These are phyloP conservation scores for Dioszegia hungarica DNA, from an alignment of 768 basidiomycete species.

Conservation along the genomic window DNA sequence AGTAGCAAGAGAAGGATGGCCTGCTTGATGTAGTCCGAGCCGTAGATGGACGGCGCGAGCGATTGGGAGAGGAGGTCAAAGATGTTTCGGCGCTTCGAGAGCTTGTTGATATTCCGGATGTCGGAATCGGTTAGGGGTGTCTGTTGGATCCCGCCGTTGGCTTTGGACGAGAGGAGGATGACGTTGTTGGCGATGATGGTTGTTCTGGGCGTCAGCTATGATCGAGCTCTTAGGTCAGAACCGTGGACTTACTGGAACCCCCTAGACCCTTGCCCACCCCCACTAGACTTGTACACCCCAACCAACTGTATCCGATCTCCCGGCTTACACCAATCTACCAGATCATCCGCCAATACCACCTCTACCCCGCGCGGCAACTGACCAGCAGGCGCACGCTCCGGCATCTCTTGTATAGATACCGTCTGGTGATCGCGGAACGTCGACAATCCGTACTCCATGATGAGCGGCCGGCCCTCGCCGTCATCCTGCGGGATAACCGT, in stretches of 20 bases:
- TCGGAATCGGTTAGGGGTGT: conserved; percentile 86
- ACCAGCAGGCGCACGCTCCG: conserved; percentile 94
- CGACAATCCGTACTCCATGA: conserved; percentile 88
- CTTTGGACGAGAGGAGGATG: conserved; percentile 87
- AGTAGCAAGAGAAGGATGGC: conserved; percentile 88
- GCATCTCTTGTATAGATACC: conserved; percentile 99
- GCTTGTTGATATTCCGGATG: conserved; percentile 91
- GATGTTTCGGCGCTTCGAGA: conserved; percentile 78
- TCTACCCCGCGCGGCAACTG: conserved; percentile 95
- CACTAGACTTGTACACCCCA: conserved; percentile 87
- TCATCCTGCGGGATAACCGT: conserved; percentile 79
- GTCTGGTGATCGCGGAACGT: conserved; percentile 94
- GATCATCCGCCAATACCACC: conserved; percentile 89
- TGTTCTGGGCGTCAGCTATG: conserved; percentile 58
- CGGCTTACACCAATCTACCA: conserved; percentile 96
- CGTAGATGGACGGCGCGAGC: conserved; percentile 94
- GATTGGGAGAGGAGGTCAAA: conserved; percentile 87
- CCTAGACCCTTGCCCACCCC: conserved; percentile 73
- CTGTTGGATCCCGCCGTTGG: conserved; percentile 90
- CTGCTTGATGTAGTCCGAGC: conserved; percentile 91
- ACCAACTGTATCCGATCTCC: conserved; percentile 96
- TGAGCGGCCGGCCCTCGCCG: conserved; percentile 76
- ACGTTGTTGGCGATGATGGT: conserved; percentile 91
- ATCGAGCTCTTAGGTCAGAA: too few species aligned
- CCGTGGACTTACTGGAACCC: conserved; percentile 88